phyloP scores from a whole-genome alignment of 768 basidiomycete species.

The Podaxis sp. region DNA sequence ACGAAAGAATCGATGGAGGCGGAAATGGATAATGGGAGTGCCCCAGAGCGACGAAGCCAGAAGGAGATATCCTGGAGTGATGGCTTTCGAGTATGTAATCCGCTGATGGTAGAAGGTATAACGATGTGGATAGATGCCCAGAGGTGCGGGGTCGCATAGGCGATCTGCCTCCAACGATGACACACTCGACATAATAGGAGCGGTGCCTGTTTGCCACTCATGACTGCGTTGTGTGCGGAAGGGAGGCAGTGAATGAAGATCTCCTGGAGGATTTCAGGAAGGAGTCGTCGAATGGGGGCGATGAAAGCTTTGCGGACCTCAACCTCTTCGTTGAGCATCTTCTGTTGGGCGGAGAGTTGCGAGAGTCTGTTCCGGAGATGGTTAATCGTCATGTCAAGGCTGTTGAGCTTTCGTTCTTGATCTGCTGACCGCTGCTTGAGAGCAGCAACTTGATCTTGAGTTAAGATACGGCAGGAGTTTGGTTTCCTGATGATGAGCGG shows the following conservation, averaged over 20 bases:
- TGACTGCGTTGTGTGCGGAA: slow-evolving; percentile 12
- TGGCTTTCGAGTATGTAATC: background rate
- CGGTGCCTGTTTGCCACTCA: slow-evolving; percentile 17
- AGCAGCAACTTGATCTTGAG: background rate
- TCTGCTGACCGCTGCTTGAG: background rate
- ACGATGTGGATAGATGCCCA: slow-evolving; percentile 21
- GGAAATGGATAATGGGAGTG: slow-evolving; percentile 4
- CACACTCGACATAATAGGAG: slow-evolving; percentile 19
- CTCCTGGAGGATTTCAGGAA: slow-evolving; percentile 22
- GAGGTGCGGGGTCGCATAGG: slow-evolving; percentile 17
- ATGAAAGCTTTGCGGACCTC: background rate
- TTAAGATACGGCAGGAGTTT: no score
- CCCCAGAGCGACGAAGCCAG: slow-evolving; percentile 1
- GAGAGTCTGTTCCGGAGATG: background rate
- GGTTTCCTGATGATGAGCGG: no score
- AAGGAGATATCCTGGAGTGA: background rate
- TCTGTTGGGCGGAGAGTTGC: background rate
- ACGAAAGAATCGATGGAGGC: background rate
- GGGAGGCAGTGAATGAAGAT: slow-evolving; percentile 23
- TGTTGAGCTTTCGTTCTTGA: background rate
- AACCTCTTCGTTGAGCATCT: background rate
- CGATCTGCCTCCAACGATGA: slow-evolving; percentile 20
- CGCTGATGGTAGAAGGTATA: background rate
- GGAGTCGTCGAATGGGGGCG: slow-evolving; percentile 18
- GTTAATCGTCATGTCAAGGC: background rate